Evolutionary conservation across 2,329 filamentous ascomycete genomes (phyloP), one percentile per base, ranked within the genome.

Genomic region (Nemania sp.): DNA sequence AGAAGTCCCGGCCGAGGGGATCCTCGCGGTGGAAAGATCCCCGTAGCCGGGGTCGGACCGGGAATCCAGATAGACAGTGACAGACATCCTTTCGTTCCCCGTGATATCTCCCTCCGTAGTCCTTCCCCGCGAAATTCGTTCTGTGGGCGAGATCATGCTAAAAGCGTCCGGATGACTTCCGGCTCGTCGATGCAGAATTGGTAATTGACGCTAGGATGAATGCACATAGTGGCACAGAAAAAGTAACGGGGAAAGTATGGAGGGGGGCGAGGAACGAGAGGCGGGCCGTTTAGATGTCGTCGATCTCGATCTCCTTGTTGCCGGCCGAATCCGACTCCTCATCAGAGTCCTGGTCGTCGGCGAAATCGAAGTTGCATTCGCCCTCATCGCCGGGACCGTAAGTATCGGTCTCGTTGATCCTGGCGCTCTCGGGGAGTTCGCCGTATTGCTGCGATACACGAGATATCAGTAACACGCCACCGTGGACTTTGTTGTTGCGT

Each of bases 321-420:
- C 83, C 84, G 72, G 80, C 81, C 60, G 75, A 80, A 54, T 80
- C 83, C 54, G 81, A 82, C 34, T 84, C 84, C 25, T 76, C 77
- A 40, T 85, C 79, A 52, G 82, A 85, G 73, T 90, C 89, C 68
- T 89, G 83, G 78, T 97, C 94, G 78, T 98, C 93, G 81, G 96
- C 95, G 83, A 98, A 98, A 82, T 98, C 95, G 83, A 99, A 97
- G 80, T 95, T 95, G 81, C 90, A 92, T 74, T 97, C 92, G 78
- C 95, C 94, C 77, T 96, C 90, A 78, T 92, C 93, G 77, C 93
- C 91, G 78, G 93, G 91, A 73, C 91, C 87, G 74, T 90, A 96
- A 49, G 92, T 96, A 79, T 98, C 95, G 67, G 92, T 97, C 87
- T 99, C 95, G 87, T 99, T 99, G 87, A 99, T 99, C 90, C 98